Conservation (phyloP, 2,329 filamentous ascomycete species). For the Hymenoscyphus repandus region DNA sequence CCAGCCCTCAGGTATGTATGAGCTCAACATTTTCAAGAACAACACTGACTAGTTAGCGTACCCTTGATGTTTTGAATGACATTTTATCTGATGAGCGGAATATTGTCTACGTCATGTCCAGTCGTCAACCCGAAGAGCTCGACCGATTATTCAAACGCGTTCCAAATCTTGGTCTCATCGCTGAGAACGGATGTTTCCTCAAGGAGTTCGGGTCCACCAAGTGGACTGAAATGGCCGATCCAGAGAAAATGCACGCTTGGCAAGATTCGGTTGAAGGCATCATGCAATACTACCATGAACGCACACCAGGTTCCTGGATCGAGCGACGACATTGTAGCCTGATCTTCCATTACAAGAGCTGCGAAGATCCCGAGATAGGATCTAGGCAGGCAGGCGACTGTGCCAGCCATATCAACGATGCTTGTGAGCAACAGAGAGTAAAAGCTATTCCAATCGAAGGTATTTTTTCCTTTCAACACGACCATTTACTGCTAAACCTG, state of each 20-base stretch:
- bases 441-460: constrained; percentile 75
- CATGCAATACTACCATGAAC: constrained; percentile 82
- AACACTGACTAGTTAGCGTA: constrained; percentile 48
- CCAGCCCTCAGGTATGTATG: constrained; percentile 60
- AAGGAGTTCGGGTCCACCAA: constrained; percentile 61
- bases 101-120: constrained; percentile 90
- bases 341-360: constrained; percentile 83
- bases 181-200: constrained; percentile 91
- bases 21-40: not conserved
- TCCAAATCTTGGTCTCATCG: constrained; percentile 80
- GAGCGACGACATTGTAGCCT: constrained; percentile 90
- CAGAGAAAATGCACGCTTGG: constrained; percentile 67
- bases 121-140: constrained; percentile 79
- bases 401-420: constrained; percentile 91
- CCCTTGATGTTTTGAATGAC: constrained; percentile 77
- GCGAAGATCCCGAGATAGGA: constrained; percentile 71
- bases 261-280: constrained; percentile 79
- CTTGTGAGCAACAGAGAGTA: constrained; percentile 76
- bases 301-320: constrained; percentile 80
- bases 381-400: constrained; percentile 81
- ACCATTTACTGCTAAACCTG: not conserved
- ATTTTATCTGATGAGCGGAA: constrained; percentile 76
- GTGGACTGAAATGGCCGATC: constrained; percentile 77
- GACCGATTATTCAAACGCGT: constrained; percentile 81
- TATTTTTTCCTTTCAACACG: constrained; percentile 10